These are phyloP conservation scores for Eleusine indica DNA, from an alignment of 176 grass and related monocot species.

Conservation along the genomic window DNA sequence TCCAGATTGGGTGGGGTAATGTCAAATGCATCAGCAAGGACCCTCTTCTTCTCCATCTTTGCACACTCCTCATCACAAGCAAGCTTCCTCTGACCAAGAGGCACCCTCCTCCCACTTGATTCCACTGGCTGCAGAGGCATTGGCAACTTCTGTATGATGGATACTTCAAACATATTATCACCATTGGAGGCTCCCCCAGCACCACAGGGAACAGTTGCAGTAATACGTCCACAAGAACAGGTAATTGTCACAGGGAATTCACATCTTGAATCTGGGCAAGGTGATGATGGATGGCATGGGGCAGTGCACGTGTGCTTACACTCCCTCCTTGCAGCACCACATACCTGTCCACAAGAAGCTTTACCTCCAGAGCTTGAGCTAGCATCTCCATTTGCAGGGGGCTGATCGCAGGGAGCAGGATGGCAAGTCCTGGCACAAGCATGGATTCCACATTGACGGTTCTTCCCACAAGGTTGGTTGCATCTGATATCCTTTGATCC, in stretches of 20 bases:
- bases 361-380: conserved; percentile 70
- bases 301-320: conserved; percentile 91
- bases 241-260: conserved; percentile 63
- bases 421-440: conserved; percentile 77
- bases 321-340: conserved; percentile 82
- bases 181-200: conserved; percentile 63
- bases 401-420: conserved; percentile 74
- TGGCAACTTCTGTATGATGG: conserved; percentile 76
- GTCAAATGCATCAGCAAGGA: conserved; percentile 94
- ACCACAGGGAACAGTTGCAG: conserved; percentile 69
- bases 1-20: conserved; percentile 85
- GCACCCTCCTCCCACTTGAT: conserved; percentile 68
- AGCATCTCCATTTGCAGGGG: conserved; percentile 47
- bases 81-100: conserved; percentile 94
- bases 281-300: conserved; percentile 76
- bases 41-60: conserved; percentile 80
- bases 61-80: conserved; percentile 87
- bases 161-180: conserved; percentile 64
- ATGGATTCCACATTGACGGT: conserved; percentile 90
- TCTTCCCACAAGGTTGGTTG: conserved; percentile 95
- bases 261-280: conserved; percentile 83
- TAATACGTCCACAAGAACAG: conserved; percentile 83
- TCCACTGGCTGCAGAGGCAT: conserved; percentile 75
- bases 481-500: conserved; percentile 95
- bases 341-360: conserved; percentile 84